Evolutionary conservation across 1,284 basidiomycete species (phyloP), one percentile per base, ranked within the genome.

Genomic region (Leucoagaricus sp.): DNA sequence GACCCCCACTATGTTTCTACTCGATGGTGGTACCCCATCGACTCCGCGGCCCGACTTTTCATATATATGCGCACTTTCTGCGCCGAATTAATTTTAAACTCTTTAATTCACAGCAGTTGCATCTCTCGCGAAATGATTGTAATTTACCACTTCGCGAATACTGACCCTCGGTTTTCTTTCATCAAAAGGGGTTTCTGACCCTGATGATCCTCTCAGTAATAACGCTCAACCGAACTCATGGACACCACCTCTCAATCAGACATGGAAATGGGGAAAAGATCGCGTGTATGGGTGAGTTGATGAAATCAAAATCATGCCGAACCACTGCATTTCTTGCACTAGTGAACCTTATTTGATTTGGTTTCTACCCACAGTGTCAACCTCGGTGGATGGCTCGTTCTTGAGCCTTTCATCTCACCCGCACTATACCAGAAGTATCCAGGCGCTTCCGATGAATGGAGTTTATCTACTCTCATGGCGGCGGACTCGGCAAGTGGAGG

Each of bases 321-420:
- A 19, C 25, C 45, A 42, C 73, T 47, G 74, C 23, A 26, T 31
- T 36, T n/a, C 41, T 38, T 42, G 25, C 45, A 31, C 26, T 42
- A 25, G 7, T 17, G 10, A 58, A 29, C n/a, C n/a, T n/a, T n/a
- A 54, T 38, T 55, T 13, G 15, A 19, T 48, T 19, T 26, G 9
- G 17, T 46, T 12, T 29, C 13, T n/a, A n/a, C 8, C 58, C 57
- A 13, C 61, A 80, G 84, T 53, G 87, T 91, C 58, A 91, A 91
- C 68, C 74, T 92, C 40, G 91, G 91, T 54, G 90, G 91, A 17
- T 76, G 81, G 57, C 85, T 87, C 66, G 83, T 84, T 6, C 70
- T 84, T 31, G 91, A 93, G 66, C 91, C 91, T 0, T 93, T 93
- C 75, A 94, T 93, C 71, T 72, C 79, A 0, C 92, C 93, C 1